Evolutionary conservation across 192 early-diverging fungal genomes (phyloP).

Genomic region (Mortierella claussenii): DNA sequence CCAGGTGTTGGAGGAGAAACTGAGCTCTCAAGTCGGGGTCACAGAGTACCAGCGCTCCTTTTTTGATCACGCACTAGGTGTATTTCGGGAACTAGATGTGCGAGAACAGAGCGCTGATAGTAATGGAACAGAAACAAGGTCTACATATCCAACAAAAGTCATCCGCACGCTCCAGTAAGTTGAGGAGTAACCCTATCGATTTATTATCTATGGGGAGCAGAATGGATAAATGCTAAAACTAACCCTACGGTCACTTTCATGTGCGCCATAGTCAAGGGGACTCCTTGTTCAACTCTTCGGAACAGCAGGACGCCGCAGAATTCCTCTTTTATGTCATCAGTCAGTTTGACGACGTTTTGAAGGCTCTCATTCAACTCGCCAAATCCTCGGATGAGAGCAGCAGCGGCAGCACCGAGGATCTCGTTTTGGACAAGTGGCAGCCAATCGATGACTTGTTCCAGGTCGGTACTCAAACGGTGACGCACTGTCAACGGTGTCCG

Average conservation of each 20-base stretch:
- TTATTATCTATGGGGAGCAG: no score
- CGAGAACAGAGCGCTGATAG: not conserved
- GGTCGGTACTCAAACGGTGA: constrained; percentile 27
- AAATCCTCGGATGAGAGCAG: not conserved
- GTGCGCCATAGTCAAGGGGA: constrained; percentile 7
- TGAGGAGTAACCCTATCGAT: no score
- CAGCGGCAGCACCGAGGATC: not conserved
- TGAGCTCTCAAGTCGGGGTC: not conserved
- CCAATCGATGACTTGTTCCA: constrained; percentile 37
- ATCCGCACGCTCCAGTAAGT: constrained; percentile 30
- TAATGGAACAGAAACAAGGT: not conserved
- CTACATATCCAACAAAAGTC: constrained; percentile 28
- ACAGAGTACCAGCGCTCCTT: constrained; percentile 20
- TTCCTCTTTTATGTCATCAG: constrained; percentile 37
- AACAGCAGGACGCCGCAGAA: constrained; percentile 48
- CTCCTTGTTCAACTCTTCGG: constrained; percentile 35
- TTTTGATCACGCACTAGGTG: constrained; percentile 6
- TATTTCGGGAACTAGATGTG: constrained; percentile 3
- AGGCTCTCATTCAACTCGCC: not conserved
- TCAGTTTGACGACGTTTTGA: constrained; percentile 36
- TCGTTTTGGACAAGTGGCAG: constrained; percentile 16
- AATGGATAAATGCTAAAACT: no score
- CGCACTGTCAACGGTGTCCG: constrained; percentile 27
- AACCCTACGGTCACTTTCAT: no score
- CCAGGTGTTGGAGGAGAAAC: not conserved